Base-by-base conservation (phyloP, 2,329 filamentous ascomycete species). In the Nemania sp. region DNA sequence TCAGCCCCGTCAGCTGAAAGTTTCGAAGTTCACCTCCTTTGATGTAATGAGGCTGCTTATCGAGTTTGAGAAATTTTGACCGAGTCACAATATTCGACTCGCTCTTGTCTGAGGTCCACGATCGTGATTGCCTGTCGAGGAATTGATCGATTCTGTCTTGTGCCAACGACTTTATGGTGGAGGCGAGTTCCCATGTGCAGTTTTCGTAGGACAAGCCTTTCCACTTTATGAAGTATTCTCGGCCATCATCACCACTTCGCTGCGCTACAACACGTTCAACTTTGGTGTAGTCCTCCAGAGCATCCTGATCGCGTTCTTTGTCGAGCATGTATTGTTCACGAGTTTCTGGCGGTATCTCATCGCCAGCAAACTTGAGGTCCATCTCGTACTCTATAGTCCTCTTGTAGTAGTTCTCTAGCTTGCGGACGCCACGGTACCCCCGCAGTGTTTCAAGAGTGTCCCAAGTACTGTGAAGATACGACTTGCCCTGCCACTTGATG, bases 401-500 rank as follows among this genome's bases (percentile, higher is more conserved):
- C 69, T 89, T 88, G 76, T 91, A 93, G 79, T 98, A 99, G 74
- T 99, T 99, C 72, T 98, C 95, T 7, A 99, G 83, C 60, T 93
- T 92, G 50, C 93, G 90, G 67, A 89, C 89, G 62, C 95, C 94
- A 64, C 91, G 91, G 72, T 89, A 90, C n/a, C 87, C 85, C 21
- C 86, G 83, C 29, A 97, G 84, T 18, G 81, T 84, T 57, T 91
- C 87, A 60, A 89, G 88, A 0, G 87, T 88, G 76, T 98, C 93
- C 94, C 95, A 99, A 0, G 92, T 96, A 58, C 96, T 91, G 78
- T 99, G 95, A 68, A 96, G 88, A 74, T 99, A 92, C 11, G 95
- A 96, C 76, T 92, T 91, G 67, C 89, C 91, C 76, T 97, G 91
- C 95, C 96, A 99, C 79, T 99, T 99, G 76, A 99, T 92, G 76